Percentiles rank a stretch among this genome's conserved stretches.
phyloP scores from a whole-genome alignment of 2,329 filamentous ascomycete species.

The Cordyceps cateniannulata region DNA sequence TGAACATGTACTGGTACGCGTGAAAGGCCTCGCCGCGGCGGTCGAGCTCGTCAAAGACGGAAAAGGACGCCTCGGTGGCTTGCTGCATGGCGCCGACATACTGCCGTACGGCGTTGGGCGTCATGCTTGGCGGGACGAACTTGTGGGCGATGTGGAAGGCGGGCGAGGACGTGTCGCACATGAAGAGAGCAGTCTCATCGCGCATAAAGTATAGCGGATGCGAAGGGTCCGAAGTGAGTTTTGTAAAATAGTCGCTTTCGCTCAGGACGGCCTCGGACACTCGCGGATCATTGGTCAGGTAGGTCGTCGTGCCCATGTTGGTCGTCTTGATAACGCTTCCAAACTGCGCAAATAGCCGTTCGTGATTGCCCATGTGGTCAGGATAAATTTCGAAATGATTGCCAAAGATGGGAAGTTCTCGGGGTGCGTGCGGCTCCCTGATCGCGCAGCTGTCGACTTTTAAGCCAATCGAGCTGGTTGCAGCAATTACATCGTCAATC shows the following conservation, averaged over 20 bases:
- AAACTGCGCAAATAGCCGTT: conserved; percentile 40
- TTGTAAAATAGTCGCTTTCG: conserved; percentile 42
- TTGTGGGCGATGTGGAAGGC: conserved; percentile 45
- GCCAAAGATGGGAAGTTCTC: conserved; percentile 34
- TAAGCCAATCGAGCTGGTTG: neutral
- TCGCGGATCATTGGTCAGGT: conserved; percentile 38
- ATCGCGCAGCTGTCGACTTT: conserved; percentile 20
- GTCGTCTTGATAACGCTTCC: conserved; percentile 40
- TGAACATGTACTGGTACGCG: conserved; percentile 36
- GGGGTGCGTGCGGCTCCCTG: conserved; percentile 38
- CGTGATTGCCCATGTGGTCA: conserved; percentile 45
- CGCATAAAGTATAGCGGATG: conserved; percentile 32
- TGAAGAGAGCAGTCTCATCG: conserved; percentile 29
- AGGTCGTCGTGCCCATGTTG: conserved; percentile 39
- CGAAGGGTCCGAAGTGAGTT: conserved; percentile 40
- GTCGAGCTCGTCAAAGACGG: conserved; percentile 40
- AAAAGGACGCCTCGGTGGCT: conserved; percentile 39
- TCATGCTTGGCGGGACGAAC: conserved; percentile 47
- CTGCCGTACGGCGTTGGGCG: conserved; percentile 48
- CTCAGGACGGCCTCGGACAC: conserved; percentile 34
- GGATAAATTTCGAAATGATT: conserved; percentile 44
- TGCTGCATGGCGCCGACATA: conserved; percentile 49
- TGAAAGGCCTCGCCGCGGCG: conserved; percentile 32
- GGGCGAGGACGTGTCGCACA: conserved; percentile 38
- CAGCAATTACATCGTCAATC: neutral